These are phyloP conservation scores for Yamadazyma blattariae DNA, from an alignment of 1,139 yeast genomes.

Conservation along the genomic window DNA sequence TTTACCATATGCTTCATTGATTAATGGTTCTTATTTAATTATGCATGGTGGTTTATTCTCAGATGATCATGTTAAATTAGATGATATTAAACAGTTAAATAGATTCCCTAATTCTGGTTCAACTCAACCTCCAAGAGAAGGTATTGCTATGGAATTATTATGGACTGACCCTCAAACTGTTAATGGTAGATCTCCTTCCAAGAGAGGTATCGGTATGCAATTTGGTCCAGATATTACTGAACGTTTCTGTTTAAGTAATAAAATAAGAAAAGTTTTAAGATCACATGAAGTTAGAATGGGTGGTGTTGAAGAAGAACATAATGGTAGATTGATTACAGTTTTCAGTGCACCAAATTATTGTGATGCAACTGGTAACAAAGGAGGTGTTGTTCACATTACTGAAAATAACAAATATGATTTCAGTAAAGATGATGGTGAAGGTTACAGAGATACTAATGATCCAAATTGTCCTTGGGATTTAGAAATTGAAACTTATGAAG, in stretches of 20 bases:
- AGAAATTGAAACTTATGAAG: conserved; percentile 60
- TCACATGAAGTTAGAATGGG: conserved; percentile 94
- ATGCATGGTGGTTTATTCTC: conserved; percentile 97
- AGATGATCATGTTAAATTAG: conserved; percentile 64
- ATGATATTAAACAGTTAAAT: conserved; percentile 71
- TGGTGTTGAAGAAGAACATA: conserved; percentile 87
- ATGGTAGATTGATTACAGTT: conserved; percentile 82
- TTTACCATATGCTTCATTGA: conserved; percentile 81
- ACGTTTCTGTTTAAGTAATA: conserved; percentile 68
- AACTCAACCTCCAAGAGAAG: conserved; percentile 86
- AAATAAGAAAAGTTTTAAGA: conserved; percentile 76
- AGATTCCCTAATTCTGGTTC: conserved; percentile 56
- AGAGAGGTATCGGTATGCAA: conserved; percentile 93
- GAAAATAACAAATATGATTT: conserved; percentile 33
- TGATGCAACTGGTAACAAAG: conserved; percentile 86
- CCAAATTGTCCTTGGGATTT: conserved; percentile 48
- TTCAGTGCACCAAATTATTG: conserved; percentile 98
- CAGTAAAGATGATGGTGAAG: conserved; percentile 41
- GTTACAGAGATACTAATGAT: conserved; percentile 49
- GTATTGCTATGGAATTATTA: conserved; percentile 90
- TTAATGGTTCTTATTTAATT: conserved; percentile 74
- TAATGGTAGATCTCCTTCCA: conserved; percentile 81
- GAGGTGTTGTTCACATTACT: conserved; percentile 75
- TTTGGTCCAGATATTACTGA: conserved; percentile 96
- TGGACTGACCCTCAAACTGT: conserved; percentile 95